Percentiles rank a stretch among this genome's conserved stretches.
Evolutionary conservation across 352 stramenopile species (phyloP).

Genomic region (Elongisporangium senticosum): DNA sequence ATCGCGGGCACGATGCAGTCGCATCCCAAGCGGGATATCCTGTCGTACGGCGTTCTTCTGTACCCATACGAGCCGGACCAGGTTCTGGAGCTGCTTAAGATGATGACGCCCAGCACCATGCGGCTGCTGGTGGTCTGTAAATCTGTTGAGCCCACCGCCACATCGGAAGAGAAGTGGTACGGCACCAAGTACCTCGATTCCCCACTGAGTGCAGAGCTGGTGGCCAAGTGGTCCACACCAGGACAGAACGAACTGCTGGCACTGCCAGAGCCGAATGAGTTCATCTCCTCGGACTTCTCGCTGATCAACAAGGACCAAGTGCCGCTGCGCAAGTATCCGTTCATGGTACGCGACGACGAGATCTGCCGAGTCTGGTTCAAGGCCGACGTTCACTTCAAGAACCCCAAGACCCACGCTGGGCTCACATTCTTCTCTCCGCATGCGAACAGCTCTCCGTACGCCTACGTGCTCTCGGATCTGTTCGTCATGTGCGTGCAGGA

Average conservation of each 20-base stretch:
- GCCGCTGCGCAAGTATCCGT: constrained; percentile 14
- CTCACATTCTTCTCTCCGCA: constrained; percentile 55
- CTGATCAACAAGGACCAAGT: constrained; percentile 11
- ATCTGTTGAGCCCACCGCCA: constrained; percentile 15
- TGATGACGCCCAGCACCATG: constrained; percentile 36
- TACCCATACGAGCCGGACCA: constrained; percentile 44
- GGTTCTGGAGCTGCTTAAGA: constrained; percentile 28
- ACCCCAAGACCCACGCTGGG: constrained; percentile 79
- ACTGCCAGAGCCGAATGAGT: constrained; percentile 32
- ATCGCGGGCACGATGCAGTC: constrained; percentile 51
- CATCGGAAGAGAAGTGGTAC: constrained; percentile 41
- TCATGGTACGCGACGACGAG: constrained; percentile 32
- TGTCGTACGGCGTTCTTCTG: constrained; percentile 41
- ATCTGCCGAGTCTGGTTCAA: constrained; percentile 68
- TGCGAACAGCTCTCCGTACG: constrained; percentile 43
- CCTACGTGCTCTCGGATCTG: constrained; percentile 54
- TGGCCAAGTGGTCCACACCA: constrained; percentile 15
- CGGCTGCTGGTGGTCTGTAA: constrained; percentile 32
- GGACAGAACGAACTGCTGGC: constrained; percentile 28
- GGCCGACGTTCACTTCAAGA: constrained; percentile 76
- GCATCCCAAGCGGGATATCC: constrained; percentile 40
- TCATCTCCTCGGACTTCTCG: constrained; percentile 15
- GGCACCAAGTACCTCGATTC: constrained; percentile 31
- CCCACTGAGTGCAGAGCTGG: constrained; percentile 17
- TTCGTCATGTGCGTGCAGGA: constrained; percentile 71